A percentile compares a stretch with the other conserved stretches of the same genome.
phyloP scores from a whole-genome alignment of 2,329 filamentous ascomycete species.

The Penicillium sp. region DNA sequence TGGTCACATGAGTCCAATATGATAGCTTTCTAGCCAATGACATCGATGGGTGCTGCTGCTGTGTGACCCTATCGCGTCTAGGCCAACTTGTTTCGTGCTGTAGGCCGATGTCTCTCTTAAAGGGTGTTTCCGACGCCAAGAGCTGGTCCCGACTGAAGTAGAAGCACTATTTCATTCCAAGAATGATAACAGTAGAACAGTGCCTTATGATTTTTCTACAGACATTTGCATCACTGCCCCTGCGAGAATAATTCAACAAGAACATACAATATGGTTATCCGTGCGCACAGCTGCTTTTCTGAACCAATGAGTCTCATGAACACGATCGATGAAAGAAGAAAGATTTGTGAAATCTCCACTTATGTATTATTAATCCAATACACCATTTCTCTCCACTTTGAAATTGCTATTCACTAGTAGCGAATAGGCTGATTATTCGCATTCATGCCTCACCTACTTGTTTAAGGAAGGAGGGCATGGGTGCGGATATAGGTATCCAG shows the following conservation, averaged over 20 bases:
- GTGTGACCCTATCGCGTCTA: background rate
- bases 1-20: background rate
- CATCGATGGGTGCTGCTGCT: background rate
- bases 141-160: background rate
- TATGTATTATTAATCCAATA: background rate
- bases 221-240: background rate
- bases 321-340: background rate
- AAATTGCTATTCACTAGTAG: background rate
- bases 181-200: too few species aligned
- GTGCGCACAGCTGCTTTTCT: background rate
- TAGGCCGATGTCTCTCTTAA: background rate
- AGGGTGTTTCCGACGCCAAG: background rate
- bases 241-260: conserved; percentile 14
- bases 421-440: background rate
- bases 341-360: background rate
- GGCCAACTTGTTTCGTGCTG: background rate
- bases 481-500: background rate
- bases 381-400: background rate
- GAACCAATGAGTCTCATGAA: background rate
- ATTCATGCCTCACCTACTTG: too few species aligned
- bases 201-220: too few species aligned
- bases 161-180: background rate
- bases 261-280: conserved; percentile 15
- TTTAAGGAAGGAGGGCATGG: background rate
- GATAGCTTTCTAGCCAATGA: background rate